phyloP scores from a whole-genome alignment of 768 basidiomycete species.

The Rhodosporidiobolus odoratus region DNA sequence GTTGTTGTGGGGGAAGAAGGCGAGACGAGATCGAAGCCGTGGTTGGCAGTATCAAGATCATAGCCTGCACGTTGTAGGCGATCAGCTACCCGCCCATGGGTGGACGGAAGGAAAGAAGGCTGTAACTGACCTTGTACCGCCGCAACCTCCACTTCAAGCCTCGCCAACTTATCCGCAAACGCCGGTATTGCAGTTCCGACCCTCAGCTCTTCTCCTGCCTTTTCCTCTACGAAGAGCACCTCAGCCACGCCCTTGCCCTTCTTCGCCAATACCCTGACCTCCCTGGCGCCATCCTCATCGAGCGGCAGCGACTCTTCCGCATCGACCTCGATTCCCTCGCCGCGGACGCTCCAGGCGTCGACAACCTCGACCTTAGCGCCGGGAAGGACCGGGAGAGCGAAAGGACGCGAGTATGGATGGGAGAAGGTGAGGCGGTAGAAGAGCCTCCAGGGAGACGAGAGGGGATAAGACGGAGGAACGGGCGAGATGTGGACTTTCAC shows the following conservation, averaged over 20 bases:
- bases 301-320: no score
- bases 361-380: neutral
- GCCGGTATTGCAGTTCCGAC: neutral
- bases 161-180: neutral
- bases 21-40: conserved; percentile 11
- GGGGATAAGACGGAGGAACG: neutral
- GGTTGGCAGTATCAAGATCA: neutral
- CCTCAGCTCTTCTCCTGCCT: neutral
- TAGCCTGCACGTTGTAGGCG: neutral
- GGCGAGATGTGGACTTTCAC: conserved; percentile 12
- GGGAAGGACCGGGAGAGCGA: neutral
- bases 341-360: conserved; percentile 1
- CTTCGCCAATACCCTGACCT: neutral
- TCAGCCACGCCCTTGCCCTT: neutral
- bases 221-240: conserved; percentile 1
- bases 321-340: neutral
- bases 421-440: conserved; percentile 9
- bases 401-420: neutral
- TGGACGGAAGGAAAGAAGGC: neutral
- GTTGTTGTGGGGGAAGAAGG: neutral
- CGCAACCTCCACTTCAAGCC: conserved; percentile 1
- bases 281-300: neutral
- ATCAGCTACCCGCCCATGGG: no score
- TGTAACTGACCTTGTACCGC: conserved; percentile 4
- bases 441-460: neutral